These are phyloP conservation scores for Mytilinidion resinicola DNA, from an alignment of 495 filamentous ascomycete species.

Conservation along the genomic window DNA sequence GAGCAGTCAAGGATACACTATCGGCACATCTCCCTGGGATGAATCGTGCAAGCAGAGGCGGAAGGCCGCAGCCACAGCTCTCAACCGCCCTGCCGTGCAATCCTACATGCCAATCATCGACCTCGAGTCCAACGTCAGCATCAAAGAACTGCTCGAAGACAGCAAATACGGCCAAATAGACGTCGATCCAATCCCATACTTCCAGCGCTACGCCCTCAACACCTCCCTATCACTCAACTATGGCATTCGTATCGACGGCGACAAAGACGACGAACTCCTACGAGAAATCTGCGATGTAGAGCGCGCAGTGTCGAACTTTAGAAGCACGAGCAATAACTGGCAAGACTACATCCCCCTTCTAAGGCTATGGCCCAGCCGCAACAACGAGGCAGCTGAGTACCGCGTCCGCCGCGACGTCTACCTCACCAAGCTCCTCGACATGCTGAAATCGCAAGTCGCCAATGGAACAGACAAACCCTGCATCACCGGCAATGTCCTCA, in stretches of 20 bases:
- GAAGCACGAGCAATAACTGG: conserved; percentile 63
- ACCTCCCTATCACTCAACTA: conserved; percentile 61
- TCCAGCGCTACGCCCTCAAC: conserved; percentile 62
- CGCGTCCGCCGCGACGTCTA: conserved; percentile 53
- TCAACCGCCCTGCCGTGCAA: conserved; percentile 61
- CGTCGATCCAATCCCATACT: conserved; percentile 56
- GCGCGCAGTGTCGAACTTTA: conserved; percentile 56
- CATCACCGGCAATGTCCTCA: conserved; percentile 61
- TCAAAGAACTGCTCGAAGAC: conserved; percentile 57
- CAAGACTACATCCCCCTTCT: conserved; percentile 62
- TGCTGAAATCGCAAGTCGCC: conserved; percentile 52
- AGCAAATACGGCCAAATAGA: conserved; percentile 48
- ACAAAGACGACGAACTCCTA: conserved; percentile 51
- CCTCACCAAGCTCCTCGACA: conserved; percentile 50
- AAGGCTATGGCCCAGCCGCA: conserved; percentile 49
- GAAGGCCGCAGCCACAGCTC: conserved; percentile 63
- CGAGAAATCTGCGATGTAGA: conserved; percentile 58
- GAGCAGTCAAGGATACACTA: conserved; percentile 62
- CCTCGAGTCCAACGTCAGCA: conserved; percentile 57
- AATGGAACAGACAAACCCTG: conserved; percentile 62
- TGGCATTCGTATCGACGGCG: conserved; percentile 55
- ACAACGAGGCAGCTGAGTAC: conserved; percentile 47
- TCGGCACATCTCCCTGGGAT: conserved; percentile 70
- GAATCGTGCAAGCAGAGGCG: conserved; percentile 64
- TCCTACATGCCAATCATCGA: conserved; percentile 68